Evolutionary conservation across 768 basidiomycete genomes (phyloP).

Genomic region (Leucosporidium scottii): DNA sequence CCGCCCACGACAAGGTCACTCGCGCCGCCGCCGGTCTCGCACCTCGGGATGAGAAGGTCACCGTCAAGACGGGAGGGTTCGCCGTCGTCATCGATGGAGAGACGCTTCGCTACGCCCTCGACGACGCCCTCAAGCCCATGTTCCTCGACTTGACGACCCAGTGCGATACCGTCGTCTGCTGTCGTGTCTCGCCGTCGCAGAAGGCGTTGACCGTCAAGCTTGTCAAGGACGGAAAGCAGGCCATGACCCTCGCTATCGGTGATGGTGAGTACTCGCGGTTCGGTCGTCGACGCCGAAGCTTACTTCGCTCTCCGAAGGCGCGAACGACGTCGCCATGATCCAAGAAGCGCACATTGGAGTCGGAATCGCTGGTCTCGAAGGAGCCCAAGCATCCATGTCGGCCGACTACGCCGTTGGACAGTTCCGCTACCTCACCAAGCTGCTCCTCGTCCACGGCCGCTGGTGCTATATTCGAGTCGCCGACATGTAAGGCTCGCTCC

Average conservation of each 20-base stretch:
- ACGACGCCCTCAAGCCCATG: slow-evolving; percentile 65
- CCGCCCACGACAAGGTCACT: slow-evolving; percentile 87
- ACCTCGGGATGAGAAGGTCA: slow-evolving; percentile 30
- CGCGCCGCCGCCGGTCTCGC: slow-evolving; percentile 43
- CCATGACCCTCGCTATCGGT: slow-evolving; percentile 94
- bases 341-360: slow-evolving; percentile 98
- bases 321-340: slow-evolving; percentile 99
- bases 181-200: slow-evolving; percentile 93
- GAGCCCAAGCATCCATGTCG: slow-evolving; percentile 97
- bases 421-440: slow-evolving; percentile 81
- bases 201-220: slow-evolving; percentile 95
- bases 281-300: not conserved
- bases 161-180: slow-evolving; percentile 96
- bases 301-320: slow-evolving; percentile 41
- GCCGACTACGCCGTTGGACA: slow-evolving; percentile 98
- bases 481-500: slow-evolving; percentile 57
- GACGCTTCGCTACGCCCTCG: slow-evolving; percentile 73
- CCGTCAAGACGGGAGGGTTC: slow-evolving; percentile 56
- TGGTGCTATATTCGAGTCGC: slow-evolving; percentile 96
- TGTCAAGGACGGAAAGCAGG: slow-evolving; percentile 88
- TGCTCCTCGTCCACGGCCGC: slow-evolving; percentile 86
- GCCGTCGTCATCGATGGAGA: slow-evolving; percentile 97
- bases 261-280: slow-evolving; percentile 51
- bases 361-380: slow-evolving; percentile 86
- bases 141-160: slow-evolving; percentile 91